phyloP scores from a whole-genome alignment of 257 asterid genomes.

The Jaltomata sinuosa region DNA sequence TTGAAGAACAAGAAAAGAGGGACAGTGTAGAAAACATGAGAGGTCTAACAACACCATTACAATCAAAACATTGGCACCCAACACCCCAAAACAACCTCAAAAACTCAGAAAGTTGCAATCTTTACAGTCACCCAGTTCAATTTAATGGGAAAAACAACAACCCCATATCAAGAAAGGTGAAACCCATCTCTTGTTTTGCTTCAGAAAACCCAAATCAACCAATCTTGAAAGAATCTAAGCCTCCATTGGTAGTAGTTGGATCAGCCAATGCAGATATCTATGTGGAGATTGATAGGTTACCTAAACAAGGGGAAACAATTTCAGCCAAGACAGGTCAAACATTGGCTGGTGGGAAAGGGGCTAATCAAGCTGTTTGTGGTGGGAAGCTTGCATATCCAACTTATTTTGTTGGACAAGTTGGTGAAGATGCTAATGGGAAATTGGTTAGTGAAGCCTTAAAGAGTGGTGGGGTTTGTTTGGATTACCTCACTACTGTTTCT shows the following conservation, averaged over 20 bases:
- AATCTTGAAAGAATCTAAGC: slow-evolving; percentile 5
- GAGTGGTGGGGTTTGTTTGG: slow-evolving; percentile 60
- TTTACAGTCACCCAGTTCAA: slow-evolving; percentile 6
- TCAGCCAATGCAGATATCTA: slow-evolving; percentile 95
- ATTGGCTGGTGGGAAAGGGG: slow-evolving; percentile 93
- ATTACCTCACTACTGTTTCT: slow-evolving; percentile 40
- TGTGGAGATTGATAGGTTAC: slow-evolving; percentile 82
- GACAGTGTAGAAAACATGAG: slow-evolving; percentile 19
- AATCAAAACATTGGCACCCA: slow-evolving; percentile 33
- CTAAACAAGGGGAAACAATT: slow-evolving; percentile 75
- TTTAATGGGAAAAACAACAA: slow-evolving; percentile 9
- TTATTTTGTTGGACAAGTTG: slow-evolving; percentile 79
- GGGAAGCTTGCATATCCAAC: slow-evolving; percentile 63
- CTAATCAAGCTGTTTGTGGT: slow-evolving; percentile 93
- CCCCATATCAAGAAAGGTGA: slow-evolving; percentile 20
- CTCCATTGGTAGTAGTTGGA: slow-evolving; percentile 89
- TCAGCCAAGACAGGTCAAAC: slow-evolving; percentile 77
- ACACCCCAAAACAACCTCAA: slow-evolving; percentile 6
- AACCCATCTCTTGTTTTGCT: slow-evolving; percentile 36
- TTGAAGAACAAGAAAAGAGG: background rate
- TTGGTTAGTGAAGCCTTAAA: slow-evolving; percentile 57
- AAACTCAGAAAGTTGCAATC: slow-evolving; percentile 5
- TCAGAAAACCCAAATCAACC: slow-evolving; percentile 10
- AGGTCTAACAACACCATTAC: slow-evolving; percentile 29
- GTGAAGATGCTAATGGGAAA: slow-evolving; percentile 83